phyloP scores from a whole-genome alignment of 192 early-diverging fungal genomes.

The Gigaspora rosea region DNA sequence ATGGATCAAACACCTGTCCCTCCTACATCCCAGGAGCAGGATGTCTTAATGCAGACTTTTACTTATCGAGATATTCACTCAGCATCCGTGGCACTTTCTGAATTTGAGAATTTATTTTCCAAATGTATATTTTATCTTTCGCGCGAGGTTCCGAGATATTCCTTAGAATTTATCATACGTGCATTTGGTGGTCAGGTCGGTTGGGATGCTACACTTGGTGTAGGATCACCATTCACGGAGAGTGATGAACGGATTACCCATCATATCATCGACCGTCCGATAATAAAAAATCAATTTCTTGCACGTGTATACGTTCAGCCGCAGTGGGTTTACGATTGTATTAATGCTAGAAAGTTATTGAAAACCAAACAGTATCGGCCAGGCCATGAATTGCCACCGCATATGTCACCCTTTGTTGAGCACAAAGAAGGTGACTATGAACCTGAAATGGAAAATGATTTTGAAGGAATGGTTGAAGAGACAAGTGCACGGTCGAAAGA shows the following conservation, averaged over 20 bases:
- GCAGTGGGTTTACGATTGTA: conserved; percentile 97
- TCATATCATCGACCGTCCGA: conserved; percentile 86
- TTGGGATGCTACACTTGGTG: conserved; percentile 80
- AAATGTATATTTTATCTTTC: conserved; percentile 85
- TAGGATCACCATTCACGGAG: conserved; percentile 77
- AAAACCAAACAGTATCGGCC: conserved; percentile 65
- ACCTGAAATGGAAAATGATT: conserved; percentile 62
- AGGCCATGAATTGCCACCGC: conserved; percentile 85
- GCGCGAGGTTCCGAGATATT: conserved; percentile 92
- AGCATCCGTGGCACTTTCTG: conserved; percentile 46
- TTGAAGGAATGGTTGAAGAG: conserved; percentile 55
- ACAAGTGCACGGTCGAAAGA: conserved; percentile 43
- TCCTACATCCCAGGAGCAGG: conserved; percentile 36
- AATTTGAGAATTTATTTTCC: conserved; percentile 54
- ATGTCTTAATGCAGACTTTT: conserved; percentile 43
- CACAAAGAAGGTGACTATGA: conserved; percentile 86
- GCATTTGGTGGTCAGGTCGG: conserved; percentile 88
- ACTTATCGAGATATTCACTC: conserved; percentile 55
- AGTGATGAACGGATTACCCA: conserved; percentile 86
- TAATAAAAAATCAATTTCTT: conserved; percentile 60
- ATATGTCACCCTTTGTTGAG: conserved; percentile 92
- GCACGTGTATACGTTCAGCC: conserved; percentile 87
- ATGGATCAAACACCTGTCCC: conserved; percentile 32
- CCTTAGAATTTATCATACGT: conserved; percentile 89
- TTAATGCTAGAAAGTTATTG: conserved; percentile 83